Base-by-base conservation (phyloP, 345 rosid genomes). In the Cardamine chenopodiifolia region DNA sequence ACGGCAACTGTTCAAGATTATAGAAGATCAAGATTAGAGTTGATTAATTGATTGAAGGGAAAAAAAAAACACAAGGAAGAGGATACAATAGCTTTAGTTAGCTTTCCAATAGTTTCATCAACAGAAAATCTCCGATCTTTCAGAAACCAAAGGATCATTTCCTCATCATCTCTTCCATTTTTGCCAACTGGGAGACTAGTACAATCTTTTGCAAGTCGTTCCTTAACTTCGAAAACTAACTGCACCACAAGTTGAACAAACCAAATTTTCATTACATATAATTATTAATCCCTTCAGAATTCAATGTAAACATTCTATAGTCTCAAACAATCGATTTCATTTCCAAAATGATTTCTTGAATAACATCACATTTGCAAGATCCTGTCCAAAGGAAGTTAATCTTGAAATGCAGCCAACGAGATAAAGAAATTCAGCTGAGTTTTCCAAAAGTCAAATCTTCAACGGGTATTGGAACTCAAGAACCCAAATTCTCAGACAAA, bases 81-180 rank as follows among this genome's bases (percentile, higher is more conserved):
- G 95, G 95, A 90, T 91, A 91, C 96, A 55, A 86, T 90, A 76
- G 97, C 89, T 79, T 83, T 91, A 73, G 86, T 75, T 74, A 91
- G 81, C 81, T 87, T 91, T 8, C 81, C 31, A 37, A 84, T 64
- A 0, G 97, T 87, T 67, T 86, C 89, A 45, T 91, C 90, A 0
- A 86, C 85, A 0, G 88, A 88, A 78, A 86, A 91, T 49, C 76
- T 87, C 62, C 92, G 79, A 76, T 95, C 97, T 83, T 81, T 86
- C 17, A 92, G 65, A 73, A 86, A 95, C 99, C 99, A 87, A 4
- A 88, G 85, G 45, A 92, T 92, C 97, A 92, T 86, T 23, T 88
- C 93, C 68, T 92, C 97, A 81, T 94, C 99, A 67, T 92, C 92
- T 85, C 97, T 85, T 64, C 97, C 99, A 78, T 90, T 76, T 80